Evolutionary conservation across 495 filamentous ascomycete genomes (phyloP).

Genomic region (Penicillium lividum): DNA sequence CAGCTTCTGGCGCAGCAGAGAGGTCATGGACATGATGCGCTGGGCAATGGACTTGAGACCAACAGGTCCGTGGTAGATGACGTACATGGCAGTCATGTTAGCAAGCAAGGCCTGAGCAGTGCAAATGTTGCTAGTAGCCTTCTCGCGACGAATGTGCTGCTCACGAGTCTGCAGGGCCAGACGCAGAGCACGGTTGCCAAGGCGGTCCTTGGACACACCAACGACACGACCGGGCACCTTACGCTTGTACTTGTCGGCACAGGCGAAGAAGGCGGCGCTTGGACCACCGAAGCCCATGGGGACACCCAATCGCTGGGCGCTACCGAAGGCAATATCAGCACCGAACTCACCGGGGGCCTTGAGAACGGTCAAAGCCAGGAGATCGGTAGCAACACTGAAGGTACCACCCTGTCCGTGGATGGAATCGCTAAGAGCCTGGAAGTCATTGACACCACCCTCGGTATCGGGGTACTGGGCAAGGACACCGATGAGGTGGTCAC

Average conservation of each 20-base stretch:
- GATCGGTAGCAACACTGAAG: conserved; percentile 88
- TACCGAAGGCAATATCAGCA: conserved; percentile 96
- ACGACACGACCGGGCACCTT: conserved; percentile 95
- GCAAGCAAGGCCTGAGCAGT: conserved; percentile 94
- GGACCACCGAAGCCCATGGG: conserved; percentile 94
- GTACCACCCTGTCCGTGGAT: conserved; percentile 80
- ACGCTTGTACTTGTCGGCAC: conserved; percentile 87
- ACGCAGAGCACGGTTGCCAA: conserved; percentile 81
- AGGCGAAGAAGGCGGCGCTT: conserved; percentile 96
- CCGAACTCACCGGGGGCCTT: conserved; percentile 95
- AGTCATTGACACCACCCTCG: conserved; percentile 78
- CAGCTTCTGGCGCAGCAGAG: conserved; percentile 67
- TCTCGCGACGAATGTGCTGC: conserved; percentile 96
- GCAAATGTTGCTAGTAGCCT: conserved; percentile 98
- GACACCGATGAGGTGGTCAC: conserved; percentile 85
- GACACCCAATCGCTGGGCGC: conserved; percentile 91
- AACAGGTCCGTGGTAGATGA: conserved; percentile 90
- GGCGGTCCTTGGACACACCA: conserved; percentile 88
- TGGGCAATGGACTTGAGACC: conserved; percentile 87
- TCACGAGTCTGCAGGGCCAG: conserved; percentile 92
- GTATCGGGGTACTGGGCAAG: conserved; percentile 95
- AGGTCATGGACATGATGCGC: conserved; percentile 68
- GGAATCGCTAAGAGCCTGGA: conserved; percentile 67
- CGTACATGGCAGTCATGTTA: conserved; percentile 98
- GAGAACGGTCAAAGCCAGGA: conserved; percentile 84